These are phyloP conservation scores for Erodium texanum DNA, from an alignment of 441 rosid species.

Conservation along the genomic window DNA sequence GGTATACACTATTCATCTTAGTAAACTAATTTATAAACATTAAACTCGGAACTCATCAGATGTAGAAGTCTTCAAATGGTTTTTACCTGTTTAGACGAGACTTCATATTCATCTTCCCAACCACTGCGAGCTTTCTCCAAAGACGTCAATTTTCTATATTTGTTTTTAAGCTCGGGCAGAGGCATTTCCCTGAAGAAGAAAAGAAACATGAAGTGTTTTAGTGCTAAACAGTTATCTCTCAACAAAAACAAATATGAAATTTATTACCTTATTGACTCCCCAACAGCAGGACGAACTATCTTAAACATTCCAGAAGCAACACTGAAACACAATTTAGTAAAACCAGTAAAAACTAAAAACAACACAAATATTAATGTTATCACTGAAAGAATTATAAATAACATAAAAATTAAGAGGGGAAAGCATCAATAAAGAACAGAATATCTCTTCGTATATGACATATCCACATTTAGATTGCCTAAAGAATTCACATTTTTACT, in stretches of 20 bases:
- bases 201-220: conserved; percentile 7
- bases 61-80: conserved; percentile 4
- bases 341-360: conserved; percentile 9
- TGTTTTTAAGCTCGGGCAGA: conserved; percentile 66
- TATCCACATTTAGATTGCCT: background rate
- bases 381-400: background rate
- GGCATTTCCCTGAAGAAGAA: conserved; percentile 67
- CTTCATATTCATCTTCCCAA: conserved; percentile 95
- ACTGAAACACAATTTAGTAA: conserved; percentile 36
- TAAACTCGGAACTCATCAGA: background rate
- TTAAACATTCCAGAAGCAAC: conserved; percentile 74
- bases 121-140: conserved; percentile 69
- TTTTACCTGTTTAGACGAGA: conserved; percentile 88
- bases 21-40: background rate
- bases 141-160: conserved; percentile 66
- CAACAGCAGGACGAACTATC: conserved; percentile 91
- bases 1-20: background rate
- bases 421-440: background rate
- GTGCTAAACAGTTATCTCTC: conserved; percentile 11
- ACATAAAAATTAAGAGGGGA: conserved; percentile 5
- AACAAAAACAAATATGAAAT: conserved; percentile 7
- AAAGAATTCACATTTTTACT: no score
- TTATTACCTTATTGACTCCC: conserved; percentile 82
- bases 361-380: background rate
- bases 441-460: background rate